Percentiles rank a stretch among this genome's conserved stretches.
Evolutionary conservation across 768 basidiomycete species (phyloP).

Genomic region (Collybiopsis luxurians): DNA sequence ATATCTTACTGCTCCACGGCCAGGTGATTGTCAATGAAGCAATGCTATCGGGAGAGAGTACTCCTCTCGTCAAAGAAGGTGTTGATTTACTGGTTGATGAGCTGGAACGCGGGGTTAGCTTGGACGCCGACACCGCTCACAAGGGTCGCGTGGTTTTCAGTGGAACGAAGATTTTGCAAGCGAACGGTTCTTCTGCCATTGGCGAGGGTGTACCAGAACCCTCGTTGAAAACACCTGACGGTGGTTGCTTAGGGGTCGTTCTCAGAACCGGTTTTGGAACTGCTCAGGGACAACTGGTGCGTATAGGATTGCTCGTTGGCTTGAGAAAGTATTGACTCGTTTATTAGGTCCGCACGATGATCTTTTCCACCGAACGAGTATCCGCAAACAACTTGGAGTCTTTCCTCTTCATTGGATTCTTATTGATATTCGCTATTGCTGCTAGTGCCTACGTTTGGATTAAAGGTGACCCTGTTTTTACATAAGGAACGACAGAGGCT

Average conservation of each 20-base stretch:
- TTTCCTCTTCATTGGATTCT: slow-evolving; percentile 97
- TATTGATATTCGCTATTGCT: slow-evolving; percentile 95
- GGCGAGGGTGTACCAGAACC: slow-evolving; percentile 4
- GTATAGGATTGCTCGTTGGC: slow-evolving; percentile 24
- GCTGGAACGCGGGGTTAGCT: slow-evolving; percentile 40
- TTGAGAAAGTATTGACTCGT: background rate
- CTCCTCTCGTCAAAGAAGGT: slow-evolving; percentile 93
- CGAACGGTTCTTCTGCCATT: slow-evolving; percentile 47
- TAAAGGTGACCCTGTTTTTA: slow-evolving; percentile 56
- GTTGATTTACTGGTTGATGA: slow-evolving; percentile 76
- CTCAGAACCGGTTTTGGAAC: slow-evolving; percentile 97
- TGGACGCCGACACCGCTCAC: slow-evolving; percentile 86
- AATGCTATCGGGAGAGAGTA: slow-evolving; percentile 98
- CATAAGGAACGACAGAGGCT: background rate
- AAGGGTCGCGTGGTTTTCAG: slow-evolving; percentile 90
- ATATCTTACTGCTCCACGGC: slow-evolving; percentile 88
- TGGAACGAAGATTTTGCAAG: slow-evolving; percentile 96
- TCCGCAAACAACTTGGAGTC: slow-evolving; percentile 95
- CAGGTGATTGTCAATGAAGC: slow-evolving; percentile 98
- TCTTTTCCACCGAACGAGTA: slow-evolving; percentile 95
- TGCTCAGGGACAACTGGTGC: slow-evolving; percentile 92
- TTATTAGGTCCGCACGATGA: slow-evolving; percentile 65
- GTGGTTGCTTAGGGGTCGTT: slow-evolving; percentile 89
- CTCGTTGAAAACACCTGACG: slow-evolving; percentile 73
- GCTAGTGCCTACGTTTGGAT: slow-evolving; percentile 99